A percentile compares a stretch with the other conserved stretches of the same genome.
phyloP scores from a whole-genome alignment of 192 early-diverging fungal species.

The Backusella sp. region DNA sequence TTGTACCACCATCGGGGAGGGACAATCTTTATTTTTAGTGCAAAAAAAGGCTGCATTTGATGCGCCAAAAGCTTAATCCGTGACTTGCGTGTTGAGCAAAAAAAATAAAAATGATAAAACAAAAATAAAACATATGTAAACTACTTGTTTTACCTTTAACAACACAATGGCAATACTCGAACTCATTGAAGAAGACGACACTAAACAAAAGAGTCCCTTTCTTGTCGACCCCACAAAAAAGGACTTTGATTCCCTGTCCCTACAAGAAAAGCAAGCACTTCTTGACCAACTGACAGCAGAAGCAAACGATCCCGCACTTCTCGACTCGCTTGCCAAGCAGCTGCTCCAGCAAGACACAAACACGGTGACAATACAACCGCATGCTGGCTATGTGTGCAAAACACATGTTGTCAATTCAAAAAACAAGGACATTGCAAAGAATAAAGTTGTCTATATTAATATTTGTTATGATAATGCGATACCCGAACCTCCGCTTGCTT shows the following conservation, averaged over 20 bases:
- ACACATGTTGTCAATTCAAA: background rate
- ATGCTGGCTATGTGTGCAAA: conserved; percentile 26
- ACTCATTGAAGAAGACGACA: background rate
- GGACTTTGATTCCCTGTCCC: background rate
- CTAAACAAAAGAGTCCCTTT: conserved; percentile 3
- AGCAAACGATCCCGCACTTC: conserved; percentile 15
- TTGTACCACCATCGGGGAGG: background rate
- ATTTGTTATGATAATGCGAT: conserved; percentile 57
- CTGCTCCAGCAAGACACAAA: conserved; percentile 5
- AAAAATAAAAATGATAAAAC: background rate
- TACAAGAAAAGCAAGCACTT: conserved; percentile 10
- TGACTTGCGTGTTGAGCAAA: background rate
- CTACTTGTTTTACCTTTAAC: background rate
- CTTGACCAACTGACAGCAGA: conserved; percentile 10
- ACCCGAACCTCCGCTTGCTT: conserved; percentile 51
- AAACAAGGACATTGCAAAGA: background rate
- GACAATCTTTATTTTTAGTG: background rate
- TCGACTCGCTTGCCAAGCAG: background rate
- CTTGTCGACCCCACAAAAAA: background rate
- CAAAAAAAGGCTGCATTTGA: background rate
- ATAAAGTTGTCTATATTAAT: conserved; percentile 60
- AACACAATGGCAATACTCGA: conserved; percentile 9
- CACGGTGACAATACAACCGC: conserved; percentile 14
- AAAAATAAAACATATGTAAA: no score
- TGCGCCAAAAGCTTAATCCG: background rate